Conservation (phyloP, 306 rosid genomes). For the Citrullus colocynthis region DNA sequence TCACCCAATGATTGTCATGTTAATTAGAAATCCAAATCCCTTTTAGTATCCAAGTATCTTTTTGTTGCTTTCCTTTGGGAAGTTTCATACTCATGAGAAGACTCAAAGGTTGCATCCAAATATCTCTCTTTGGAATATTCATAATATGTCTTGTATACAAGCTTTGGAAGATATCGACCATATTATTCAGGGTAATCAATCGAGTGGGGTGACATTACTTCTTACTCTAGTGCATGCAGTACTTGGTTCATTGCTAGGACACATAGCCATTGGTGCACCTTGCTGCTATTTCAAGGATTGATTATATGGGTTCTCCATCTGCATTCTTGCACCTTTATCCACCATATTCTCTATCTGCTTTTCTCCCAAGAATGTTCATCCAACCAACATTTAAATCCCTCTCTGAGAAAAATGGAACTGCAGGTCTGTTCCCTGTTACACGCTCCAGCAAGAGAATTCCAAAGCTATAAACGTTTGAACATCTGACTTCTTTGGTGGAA, state of each 20-base stretch:
- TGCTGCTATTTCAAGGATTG: constrained; percentile 47
- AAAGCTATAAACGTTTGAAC: constrained; percentile 58
- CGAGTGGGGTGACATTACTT: constrained; percentile 23
- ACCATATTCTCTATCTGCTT: constrained; percentile 55
- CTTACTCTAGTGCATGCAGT: constrained; percentile 60
- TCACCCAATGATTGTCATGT: not conserved
- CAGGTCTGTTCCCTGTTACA: constrained; percentile 87
- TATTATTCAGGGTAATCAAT: constrained; percentile 46
- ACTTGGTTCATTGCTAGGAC: constrained; percentile 74
- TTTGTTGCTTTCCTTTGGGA: not conserved
- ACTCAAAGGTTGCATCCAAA: not conserved
- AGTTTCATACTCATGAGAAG: not conserved
- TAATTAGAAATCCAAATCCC: not conserved
- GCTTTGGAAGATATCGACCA: not conserved
- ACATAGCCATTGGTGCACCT: constrained; percentile 65
- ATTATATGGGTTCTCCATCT: constrained; percentile 50
- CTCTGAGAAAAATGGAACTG: constrained; percentile 64
- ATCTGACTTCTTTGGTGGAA: constrained; percentile 20
- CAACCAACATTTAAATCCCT: constrained; percentile 41
- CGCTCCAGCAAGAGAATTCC: constrained; percentile 80
- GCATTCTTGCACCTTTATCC: constrained; percentile 50
- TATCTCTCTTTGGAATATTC: not conserved
- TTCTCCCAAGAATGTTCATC: constrained; percentile 64
- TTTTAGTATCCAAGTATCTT: not conserved
- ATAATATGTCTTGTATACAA: not conserved